Evolutionary conservation across 2,329 filamentous ascomycete species (phyloP).

Genomic region (Xylaria sp.): DNA sequence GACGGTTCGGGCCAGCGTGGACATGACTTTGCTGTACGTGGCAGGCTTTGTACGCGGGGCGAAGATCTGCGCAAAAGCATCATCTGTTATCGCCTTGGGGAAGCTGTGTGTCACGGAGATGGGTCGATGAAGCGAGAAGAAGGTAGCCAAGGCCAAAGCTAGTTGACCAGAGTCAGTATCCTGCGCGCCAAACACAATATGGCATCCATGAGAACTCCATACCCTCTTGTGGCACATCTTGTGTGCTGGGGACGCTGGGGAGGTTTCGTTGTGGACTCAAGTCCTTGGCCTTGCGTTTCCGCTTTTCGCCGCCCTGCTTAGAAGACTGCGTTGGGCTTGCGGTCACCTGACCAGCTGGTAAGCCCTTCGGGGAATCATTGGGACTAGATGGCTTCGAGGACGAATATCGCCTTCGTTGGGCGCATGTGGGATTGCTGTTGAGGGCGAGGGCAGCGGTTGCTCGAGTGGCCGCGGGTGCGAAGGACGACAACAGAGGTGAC

Average conservation of each 20-base stretch:
- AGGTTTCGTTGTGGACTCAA: slow-evolving; percentile 65
- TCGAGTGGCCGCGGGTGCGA: slow-evolving; percentile 56
- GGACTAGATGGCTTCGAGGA: slow-evolving; percentile 71
- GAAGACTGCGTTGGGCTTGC: slow-evolving; percentile 55
- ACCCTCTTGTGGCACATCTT: slow-evolving; percentile 76
- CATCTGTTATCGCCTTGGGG: slow-evolving; percentile 75
- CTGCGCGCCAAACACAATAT: not conserved
- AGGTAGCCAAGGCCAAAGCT: slow-evolving; percentile 90
- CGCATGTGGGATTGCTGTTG: slow-evolving; percentile 52
- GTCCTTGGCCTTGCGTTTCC: slow-evolving; percentile 68
- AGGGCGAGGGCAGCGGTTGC: slow-evolving; percentile 50
- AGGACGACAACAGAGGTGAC: slow-evolving; percentile 55
- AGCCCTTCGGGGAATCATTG: slow-evolving; percentile 64
- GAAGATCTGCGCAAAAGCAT: slow-evolving; percentile 88
- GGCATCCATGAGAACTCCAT: slow-evolving; percentile 41
- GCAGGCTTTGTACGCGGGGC: slow-evolving; percentile 61
- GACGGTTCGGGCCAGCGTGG: slow-evolving; percentile 70
- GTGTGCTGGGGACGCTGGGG: slow-evolving; percentile 79
- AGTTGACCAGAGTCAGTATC: slow-evolving; percentile 39
- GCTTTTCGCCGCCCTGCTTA: slow-evolving; percentile 62
- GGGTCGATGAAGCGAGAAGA: slow-evolving; percentile 95
- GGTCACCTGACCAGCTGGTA: slow-evolving; percentile 62
- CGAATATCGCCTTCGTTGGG: slow-evolving; percentile 64
- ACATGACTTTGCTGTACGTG: slow-evolving; percentile 70
- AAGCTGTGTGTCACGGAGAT: slow-evolving; percentile 88